Conservation (phyloP, 305 asterid genomes). For the Solanum hybrid region DNA sequence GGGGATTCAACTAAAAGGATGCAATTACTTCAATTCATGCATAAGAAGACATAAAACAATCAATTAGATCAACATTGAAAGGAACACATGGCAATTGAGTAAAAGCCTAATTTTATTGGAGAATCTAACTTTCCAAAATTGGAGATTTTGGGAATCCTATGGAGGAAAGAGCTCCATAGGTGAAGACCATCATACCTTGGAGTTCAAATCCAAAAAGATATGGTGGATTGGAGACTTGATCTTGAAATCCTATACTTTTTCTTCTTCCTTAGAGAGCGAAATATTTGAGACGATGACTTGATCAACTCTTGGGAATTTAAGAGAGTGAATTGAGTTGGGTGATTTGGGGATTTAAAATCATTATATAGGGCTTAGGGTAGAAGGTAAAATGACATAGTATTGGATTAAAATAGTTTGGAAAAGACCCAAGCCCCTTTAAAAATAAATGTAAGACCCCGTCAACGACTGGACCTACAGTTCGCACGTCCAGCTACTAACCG, state of each 20-base stretch:
- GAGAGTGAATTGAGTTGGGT: background rate
- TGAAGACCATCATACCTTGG: background rate
- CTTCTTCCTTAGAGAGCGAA: background rate
- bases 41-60: too few species aligned
- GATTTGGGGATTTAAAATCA: background rate
- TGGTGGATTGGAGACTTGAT: background rate
- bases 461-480: too few species aligned
- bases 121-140: too few species aligned
- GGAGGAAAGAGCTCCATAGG: too few species aligned
- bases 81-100: too few species aligned
- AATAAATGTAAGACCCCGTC: too few species aligned
- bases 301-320: background rate
- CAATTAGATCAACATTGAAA: too few species aligned
- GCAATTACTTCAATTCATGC: too few species aligned
- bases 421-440: background rate
- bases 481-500: background rate
- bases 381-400: background rate
- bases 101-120: too few species aligned
- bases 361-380: background rate
- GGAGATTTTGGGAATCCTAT: too few species aligned
- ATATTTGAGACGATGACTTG: too few species aligned
- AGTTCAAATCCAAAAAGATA: background rate
- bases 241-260: background rate
- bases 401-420: background rate
- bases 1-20: too few species aligned